These are phyloP conservation scores for Cicer pinnatifidum DNA, from an alignment of 306 rosid genomes.

Conservation along the genomic window DNA sequence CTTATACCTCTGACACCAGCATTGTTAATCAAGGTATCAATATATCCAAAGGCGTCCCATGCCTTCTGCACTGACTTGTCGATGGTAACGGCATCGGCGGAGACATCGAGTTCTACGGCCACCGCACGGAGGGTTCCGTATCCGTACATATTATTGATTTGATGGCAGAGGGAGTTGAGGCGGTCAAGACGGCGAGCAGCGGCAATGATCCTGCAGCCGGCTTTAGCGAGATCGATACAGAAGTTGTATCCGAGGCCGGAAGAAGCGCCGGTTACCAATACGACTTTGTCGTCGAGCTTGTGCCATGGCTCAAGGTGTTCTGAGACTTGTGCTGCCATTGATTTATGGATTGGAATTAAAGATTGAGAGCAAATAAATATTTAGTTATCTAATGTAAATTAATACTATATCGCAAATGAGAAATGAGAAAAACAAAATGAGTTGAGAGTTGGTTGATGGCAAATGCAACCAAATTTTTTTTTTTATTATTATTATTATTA, in stretches of 20 bases:
- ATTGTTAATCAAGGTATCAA: slow-evolving; percentile 72
- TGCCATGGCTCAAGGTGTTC: slow-evolving; percentile 63
- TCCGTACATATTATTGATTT: slow-evolving; percentile 55
- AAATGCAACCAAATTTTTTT: too few species aligned
- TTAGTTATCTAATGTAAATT: too few species aligned
- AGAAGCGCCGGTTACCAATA: slow-evolving; percentile 84
- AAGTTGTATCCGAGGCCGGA: slow-evolving; percentile 75
- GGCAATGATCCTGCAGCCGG: slow-evolving; percentile 72
- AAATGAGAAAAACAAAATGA: too few species aligned
- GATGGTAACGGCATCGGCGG: slow-evolving; percentile 59
- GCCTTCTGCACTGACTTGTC: slow-evolving; percentile 65
- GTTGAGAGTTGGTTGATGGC: too few species aligned
- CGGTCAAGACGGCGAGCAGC: slow-evolving; percentile 81
- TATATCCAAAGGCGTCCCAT: slow-evolving; percentile 75
- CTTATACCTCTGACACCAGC: slow-evolving; percentile 77
- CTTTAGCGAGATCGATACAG: slow-evolving; percentile 73
- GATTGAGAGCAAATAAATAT: neutral
- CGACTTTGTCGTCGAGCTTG: slow-evolving; percentile 63
- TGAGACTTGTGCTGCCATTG: neutral
- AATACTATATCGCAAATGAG: too few species aligned
- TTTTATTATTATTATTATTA: too few species aligned
- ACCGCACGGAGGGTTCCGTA: slow-evolving; percentile 48
- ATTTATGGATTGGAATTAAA: neutral
- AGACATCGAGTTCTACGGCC: slow-evolving; percentile 75
- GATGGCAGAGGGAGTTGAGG: slow-evolving; percentile 62